Conservation (phyloP, 345 rosid genomes). For the Microthlaspi erraticum region DNA sequence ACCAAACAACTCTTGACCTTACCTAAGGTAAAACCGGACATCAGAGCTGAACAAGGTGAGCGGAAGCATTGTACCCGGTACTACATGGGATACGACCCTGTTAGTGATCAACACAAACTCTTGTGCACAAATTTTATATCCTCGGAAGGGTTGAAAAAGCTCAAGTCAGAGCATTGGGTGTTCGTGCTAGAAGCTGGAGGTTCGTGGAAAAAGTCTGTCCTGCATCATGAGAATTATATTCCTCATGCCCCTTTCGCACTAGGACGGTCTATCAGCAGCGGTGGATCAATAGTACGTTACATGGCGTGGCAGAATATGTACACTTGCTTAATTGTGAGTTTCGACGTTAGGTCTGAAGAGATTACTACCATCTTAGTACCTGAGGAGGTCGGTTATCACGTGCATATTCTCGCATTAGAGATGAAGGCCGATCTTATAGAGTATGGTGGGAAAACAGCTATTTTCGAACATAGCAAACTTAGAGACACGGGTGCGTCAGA, state of each 20-base stretch:
- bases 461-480: background rate
- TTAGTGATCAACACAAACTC: slow-evolving; percentile 19
- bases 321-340: slow-evolving; percentile 7
- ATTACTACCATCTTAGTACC: background rate
- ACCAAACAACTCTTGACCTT: slow-evolving; percentile 11
- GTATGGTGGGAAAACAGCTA: slow-evolving; percentile 3
- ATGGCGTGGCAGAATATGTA: background rate
- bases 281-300: slow-evolving; percentile 17
- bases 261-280: background rate
- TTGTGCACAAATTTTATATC: background rate
- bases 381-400: too few relatives aligned
- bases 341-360: slow-evolving; percentile 26
- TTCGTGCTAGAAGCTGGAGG: slow-evolving; percentile 22
- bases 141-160: too few relatives aligned
- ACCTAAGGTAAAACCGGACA: background rate
- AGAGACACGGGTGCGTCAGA: background rate
- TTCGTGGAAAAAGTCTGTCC: slow-evolving; percentile 23
- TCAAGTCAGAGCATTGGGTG: slow-evolving; percentile 22
- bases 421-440: background rate
- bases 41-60: background rate
- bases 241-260: background rate
- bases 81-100: slow-evolving; percentile 9
- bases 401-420: rapidly evolving
- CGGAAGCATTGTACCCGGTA: rapidly evolving
- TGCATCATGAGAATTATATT: background rate